These are phyloP conservation scores for Arabis hirsuta DNA, from an alignment of 345 rosid species.

Conservation along the genomic window DNA sequence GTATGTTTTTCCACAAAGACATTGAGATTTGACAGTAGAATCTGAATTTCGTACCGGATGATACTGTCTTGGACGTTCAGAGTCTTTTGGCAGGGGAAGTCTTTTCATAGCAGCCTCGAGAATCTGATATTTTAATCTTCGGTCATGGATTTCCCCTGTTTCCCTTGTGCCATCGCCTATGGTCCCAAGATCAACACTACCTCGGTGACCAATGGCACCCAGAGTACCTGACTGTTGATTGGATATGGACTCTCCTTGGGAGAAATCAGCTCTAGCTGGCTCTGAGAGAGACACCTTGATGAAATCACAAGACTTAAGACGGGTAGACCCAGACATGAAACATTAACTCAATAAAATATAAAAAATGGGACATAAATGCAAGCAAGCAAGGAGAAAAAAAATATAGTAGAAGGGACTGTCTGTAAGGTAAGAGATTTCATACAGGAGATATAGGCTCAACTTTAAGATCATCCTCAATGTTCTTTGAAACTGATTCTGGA, in stretches of 20 bases:
- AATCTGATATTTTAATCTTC: slow-evolving; percentile 65
- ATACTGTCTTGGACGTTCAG: slow-evolving; percentile 72
- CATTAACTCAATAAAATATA: background rate
- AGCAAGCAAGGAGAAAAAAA: background rate
- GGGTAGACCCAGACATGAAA: background rate
- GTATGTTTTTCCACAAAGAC: background rate
- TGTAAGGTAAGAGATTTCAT: slow-evolving; percentile 26
- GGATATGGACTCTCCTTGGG: slow-evolving; percentile 74
- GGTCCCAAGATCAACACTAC: slow-evolving; percentile 67
- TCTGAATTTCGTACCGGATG: slow-evolving; percentile 52
- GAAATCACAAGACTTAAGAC: background rate
- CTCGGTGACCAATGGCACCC: slow-evolving; percentile 76
- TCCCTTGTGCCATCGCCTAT: slow-evolving; percentile 65
- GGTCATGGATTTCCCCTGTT: slow-evolving; percentile 63
- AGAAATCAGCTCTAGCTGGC: slow-evolving; percentile 54
- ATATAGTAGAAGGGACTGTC: background rate
- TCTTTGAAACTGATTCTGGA: slow-evolving; percentile 56
- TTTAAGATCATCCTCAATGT: slow-evolving; percentile 63
- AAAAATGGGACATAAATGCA: no score
- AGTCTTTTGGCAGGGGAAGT: slow-evolving; percentile 79
- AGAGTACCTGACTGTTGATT: slow-evolving; percentile 58
- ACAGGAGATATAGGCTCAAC: slow-evolving; percentile 56
- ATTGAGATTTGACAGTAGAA: background rate
- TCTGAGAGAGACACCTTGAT: slow-evolving; percentile 5
- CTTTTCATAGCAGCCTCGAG: slow-evolving; percentile 73